phyloP scores from a whole-genome alignment of 208 protist species.

The Vickermania ingenoplastis region DNA sequence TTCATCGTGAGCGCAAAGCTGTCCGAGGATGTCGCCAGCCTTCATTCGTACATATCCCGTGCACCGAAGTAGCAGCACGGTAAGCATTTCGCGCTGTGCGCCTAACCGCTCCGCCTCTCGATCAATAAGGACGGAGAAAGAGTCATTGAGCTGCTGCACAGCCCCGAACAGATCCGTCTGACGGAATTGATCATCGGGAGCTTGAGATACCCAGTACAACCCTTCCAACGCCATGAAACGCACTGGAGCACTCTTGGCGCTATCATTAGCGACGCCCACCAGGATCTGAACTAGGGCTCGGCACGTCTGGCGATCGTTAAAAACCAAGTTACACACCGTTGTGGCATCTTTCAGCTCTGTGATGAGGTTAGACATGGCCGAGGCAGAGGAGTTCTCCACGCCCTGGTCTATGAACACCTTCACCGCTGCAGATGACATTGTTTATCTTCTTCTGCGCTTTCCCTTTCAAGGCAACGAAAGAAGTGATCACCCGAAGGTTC shows the following conservation, averaged over 20 bases:
- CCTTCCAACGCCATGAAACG: constrained; percentile 58
- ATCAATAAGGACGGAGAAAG: constrained; percentile 67
- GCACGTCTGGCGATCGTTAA: constrained; percentile 13
- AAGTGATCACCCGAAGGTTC: no score
- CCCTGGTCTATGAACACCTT: constrained; percentile 46
- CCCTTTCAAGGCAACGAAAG: no score
- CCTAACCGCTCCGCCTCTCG: constrained; percentile 15
- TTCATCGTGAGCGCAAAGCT: constrained; percentile 57
- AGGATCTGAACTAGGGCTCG: constrained; percentile 23
- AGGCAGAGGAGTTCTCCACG: constrained; percentile 25
- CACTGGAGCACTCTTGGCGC: constrained; percentile 38
- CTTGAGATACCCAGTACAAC: constrained; percentile 60
- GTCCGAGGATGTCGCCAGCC: constrained; percentile 56
- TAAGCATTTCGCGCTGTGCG: constrained; percentile 57
- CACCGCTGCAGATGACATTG: constrained; percentile 20
- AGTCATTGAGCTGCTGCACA: constrained; percentile 57
- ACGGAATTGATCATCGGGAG: constrained; percentile 42
- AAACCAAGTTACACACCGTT: constrained; percentile 20
- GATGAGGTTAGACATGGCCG: constrained; percentile 45
- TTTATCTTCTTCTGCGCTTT: no score
- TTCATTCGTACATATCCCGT: constrained; percentile 57
- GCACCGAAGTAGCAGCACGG: constrained; percentile 71
- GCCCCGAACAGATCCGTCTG: constrained; percentile 41
- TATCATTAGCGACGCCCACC: constrained; percentile 54
- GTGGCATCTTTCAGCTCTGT: constrained; percentile 29